Percentiles rank a stretch among this genome's conserved stretches.
Evolutionary conservation across 2,329 filamentous ascomycete species (phyloP).

Genomic region (Colletotrichum cuscutae): DNA sequence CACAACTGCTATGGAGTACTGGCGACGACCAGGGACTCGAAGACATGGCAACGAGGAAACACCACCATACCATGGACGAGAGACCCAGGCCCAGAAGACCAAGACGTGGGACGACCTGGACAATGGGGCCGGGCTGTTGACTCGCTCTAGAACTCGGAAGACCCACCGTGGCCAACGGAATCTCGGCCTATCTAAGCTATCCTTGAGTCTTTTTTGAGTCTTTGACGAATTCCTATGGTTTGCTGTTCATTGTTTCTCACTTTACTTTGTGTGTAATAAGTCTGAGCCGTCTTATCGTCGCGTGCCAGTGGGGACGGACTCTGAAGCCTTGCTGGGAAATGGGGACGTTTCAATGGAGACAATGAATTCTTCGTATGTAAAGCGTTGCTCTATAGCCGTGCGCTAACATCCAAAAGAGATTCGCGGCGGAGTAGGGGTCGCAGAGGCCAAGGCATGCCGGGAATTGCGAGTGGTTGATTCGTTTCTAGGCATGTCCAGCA

Average conservation of each 20-base stretch:
- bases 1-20: constrained; percentile 16
- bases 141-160: constrained; percentile 29
- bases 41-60: constrained; percentile 17
- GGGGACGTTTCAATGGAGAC: constrained; percentile 23
- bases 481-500: background rate
- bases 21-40: background rate
- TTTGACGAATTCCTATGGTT: background rate
- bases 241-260: background rate
- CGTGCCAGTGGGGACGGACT: constrained; percentile 25
- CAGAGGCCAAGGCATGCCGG: background rate
- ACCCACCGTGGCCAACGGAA: background rate
- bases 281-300: constrained; percentile 15
- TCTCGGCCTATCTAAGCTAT: background rate
- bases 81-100: background rate
- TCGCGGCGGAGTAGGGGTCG: constrained; percentile 19
- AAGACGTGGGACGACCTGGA: constrained; percentile 22
- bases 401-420: constrained; percentile 21
- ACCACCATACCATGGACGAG: background rate
- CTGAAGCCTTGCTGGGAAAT: background rate
- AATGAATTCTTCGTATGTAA: constrained; percentile 29
- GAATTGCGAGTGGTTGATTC: background rate
- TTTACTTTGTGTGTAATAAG: background rate
- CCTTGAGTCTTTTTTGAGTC: background rate
- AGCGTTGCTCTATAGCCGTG: constrained; percentile 12
- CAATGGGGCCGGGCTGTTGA: constrained; percentile 28